Evolutionary conservation across 2,329 filamentous ascomycete genomes (phyloP), one percentile per base, ranked within the genome.

Genomic region (Aureobasidium sp.): DNA sequence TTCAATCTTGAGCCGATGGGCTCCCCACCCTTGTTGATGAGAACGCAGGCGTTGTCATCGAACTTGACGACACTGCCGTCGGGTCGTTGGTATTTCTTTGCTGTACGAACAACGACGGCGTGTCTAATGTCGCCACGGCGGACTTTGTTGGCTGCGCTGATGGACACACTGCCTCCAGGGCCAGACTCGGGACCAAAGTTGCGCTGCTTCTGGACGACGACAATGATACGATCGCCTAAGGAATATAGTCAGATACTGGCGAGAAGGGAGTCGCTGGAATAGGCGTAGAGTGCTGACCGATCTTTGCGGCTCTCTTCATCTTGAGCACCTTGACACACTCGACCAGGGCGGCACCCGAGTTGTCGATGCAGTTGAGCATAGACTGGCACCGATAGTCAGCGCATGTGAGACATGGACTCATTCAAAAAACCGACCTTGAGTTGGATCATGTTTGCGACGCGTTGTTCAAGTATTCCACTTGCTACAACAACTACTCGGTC

Each of bases 301-400:
- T 92, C 72, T 87, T 88, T 64, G 93, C 94, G 71, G 87, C 85
- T 68, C 86, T 82, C 80, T 97, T 96, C 80, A 93, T 94, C 72
- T 90, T 90, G 71, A 99, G 81, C 66, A 97, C 89, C 74, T 93
- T 88, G 75, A 89, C 90, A 79, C 94, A 99, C 80, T 99, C 94
- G 78, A 97, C 94, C 68, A 99, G 83, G 70, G 94, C 92, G 69
- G 94, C 94, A 74, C 94, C 94, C 67, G 94, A 97, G 82, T 97
- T 99, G 87, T 99, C 94, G 85, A 99, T 97, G 87, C 94, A 97
- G 79, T 94, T 97, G 71, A 99, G 85, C 85, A 99, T 91, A 74
- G 92, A 89, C 94, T 97, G 69, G 37, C 12, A 51, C 29, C 34
- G 41, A 20, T 4, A 17, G 32, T 62, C 32, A 62, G 50, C 29